Percentiles rank a stretch among this genome's conserved stretches.
These are phyloP conservation scores for Arthrinium phaeospermum DNA, from an alignment of 2,329 filamentous ascomycete species.

Conservation along the genomic window DNA sequence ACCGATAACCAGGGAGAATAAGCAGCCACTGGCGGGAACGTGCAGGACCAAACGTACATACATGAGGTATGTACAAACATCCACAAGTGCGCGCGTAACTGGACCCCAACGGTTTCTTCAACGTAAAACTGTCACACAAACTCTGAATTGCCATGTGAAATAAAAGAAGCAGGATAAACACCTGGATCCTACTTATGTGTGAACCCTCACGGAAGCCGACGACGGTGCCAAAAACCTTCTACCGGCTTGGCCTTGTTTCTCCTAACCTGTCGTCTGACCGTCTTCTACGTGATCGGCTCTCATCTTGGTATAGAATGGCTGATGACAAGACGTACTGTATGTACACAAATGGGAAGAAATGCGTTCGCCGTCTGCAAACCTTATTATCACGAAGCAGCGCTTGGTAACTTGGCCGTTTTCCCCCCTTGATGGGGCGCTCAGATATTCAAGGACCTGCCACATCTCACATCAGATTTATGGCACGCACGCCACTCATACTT, in stretches of 20 bases:
- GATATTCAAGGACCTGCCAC: not conserved
- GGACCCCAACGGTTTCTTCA: not conserved
- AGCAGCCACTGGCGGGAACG: constrained; percentile 5
- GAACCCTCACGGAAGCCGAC: constrained; percentile 2
- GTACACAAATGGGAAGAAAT: not conserved
- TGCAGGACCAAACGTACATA: not conserved
- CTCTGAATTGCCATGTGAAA: not conserved
- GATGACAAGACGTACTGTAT: not conserved
- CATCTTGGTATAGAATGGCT: not conserved
- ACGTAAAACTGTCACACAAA: not conserved
- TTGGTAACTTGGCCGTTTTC: not conserved
- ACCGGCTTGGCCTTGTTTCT: not conserved
- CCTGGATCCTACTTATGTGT: not conserved
- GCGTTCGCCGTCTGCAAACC: not conserved
- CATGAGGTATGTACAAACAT: not conserved
- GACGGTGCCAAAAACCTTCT: constrained; percentile 3
- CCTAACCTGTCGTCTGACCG: not conserved
- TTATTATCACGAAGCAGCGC: not conserved
- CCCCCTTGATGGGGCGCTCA: not conserved
- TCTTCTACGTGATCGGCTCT: not conserved
- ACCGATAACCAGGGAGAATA: constrained; percentile 6
- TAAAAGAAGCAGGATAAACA: not conserved
- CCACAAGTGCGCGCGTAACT: not conserved
- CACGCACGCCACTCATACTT: not conserved
- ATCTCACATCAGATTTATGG: not conserved